Evolutionary conservation across 495 filamentous ascomycete genomes (phyloP).

Genomic region (Evansstolkia leycettana): DNA sequence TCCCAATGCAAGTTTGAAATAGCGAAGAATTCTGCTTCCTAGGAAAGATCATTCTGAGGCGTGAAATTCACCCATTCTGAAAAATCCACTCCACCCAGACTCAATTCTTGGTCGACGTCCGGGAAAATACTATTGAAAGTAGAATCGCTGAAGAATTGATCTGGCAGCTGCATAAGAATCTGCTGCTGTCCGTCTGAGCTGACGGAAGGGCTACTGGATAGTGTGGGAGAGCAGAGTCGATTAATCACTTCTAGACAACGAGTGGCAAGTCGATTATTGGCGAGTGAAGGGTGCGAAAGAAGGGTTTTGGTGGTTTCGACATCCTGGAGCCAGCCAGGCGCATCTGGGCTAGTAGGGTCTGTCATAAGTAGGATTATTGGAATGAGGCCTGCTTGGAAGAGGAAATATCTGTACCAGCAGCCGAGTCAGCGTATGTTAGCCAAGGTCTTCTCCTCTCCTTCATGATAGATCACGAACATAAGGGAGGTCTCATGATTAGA

Average conservation of each 20-base stretch:
- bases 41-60: not conserved
- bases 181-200: conserved; percentile 7
- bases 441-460: too few relatives aligned
- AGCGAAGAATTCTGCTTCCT: too few relatives aligned
- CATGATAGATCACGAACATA: too few relatives aligned
- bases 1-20: too few relatives aligned
- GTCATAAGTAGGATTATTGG: conserved; percentile 39
- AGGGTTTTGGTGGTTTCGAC: conserved; percentile 34
- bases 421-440: too few relatives aligned
- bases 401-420: conserved; percentile 27
- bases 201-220: conserved; percentile 3
- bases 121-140: conserved; percentile 28
- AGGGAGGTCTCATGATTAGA: too few relatives aligned
- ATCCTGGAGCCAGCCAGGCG: conserved; percentile 32
- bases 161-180: conserved; percentile 28
- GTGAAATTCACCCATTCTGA: conserved; percentile 35
- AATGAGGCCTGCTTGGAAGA: conserved; percentile 41
- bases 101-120: conserved; percentile 24
- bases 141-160: conserved; percentile 27
- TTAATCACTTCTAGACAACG: conserved; percentile 34
- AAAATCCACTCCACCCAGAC: conserved; percentile 27
- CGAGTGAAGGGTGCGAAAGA: conserved; percentile 28
- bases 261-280: conserved; percentile 29
- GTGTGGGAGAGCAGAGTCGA: conserved; percentile 25
- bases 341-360: conserved; percentile 30